phyloP scores from a whole-genome alignment of 805 yeast genomes.

The Yamadazyma kitorensis region DNA sequence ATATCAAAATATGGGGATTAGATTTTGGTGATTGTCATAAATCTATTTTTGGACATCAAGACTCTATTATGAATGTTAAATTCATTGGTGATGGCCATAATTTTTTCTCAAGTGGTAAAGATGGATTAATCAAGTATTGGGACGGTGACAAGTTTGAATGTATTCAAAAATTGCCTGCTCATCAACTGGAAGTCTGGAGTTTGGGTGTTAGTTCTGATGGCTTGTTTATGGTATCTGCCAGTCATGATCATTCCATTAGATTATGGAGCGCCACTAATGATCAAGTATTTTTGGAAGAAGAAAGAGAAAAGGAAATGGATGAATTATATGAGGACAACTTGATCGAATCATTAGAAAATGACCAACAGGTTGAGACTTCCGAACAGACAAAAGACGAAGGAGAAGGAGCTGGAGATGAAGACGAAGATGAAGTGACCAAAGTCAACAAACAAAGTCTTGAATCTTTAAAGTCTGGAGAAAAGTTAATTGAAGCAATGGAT shows the following conservation, averaged over 20 bases:
- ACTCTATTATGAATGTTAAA: conserved; percentile 83
- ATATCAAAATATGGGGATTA: conserved; percentile 96
- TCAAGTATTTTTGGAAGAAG: conserved; percentile 95
- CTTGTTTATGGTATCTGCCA: conserved; percentile 67
- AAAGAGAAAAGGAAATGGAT: conserved; percentile 92
- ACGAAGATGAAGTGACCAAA: conserved; percentile 52
- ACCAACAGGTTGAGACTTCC: conserved; percentile 31
- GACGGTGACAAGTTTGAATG: conserved; percentile 97
- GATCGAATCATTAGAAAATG: conserved; percentile 62
- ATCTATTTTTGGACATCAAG: conserved; percentile 95
- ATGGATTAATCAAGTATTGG: conserved; percentile 90
- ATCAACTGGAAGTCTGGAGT: conserved; percentile 93
- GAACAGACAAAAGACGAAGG: conserved; percentile 29
- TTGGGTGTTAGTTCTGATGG: conserved; percentile 76
- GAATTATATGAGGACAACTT: conserved; percentile 84
- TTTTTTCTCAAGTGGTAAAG: conserved; percentile 88
- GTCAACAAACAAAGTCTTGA: conserved; percentile 86
- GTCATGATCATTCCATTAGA: conserved; percentile 92
- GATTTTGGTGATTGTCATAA: conserved; percentile 99
- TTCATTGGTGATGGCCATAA: conserved; percentile 85
- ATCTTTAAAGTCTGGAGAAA: conserved; percentile 92
- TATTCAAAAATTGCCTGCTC: conserved; percentile 78
- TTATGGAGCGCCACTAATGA: conserved; percentile 94
- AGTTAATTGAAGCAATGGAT: conserved; percentile 87
- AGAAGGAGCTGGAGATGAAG: conserved; percentile 39